These are phyloP conservation scores for Pythium volutum DNA, from an alignment of 352 stramenopile species.

Conservation along the genomic window DNA sequence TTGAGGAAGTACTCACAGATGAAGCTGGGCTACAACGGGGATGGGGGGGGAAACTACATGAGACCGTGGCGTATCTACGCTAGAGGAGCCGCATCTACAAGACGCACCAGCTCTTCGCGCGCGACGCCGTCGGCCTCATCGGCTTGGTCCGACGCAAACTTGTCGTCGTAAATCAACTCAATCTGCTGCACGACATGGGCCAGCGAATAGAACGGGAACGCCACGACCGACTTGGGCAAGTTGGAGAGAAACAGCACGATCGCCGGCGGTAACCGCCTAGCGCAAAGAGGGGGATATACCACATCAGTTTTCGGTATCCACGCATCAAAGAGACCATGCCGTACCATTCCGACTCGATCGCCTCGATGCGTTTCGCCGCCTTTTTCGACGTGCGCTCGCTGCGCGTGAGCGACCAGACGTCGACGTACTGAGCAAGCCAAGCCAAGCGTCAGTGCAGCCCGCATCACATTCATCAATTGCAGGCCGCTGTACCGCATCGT, in stretches of 20 bases:
- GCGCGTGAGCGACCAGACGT: slow-evolving; percentile 57
- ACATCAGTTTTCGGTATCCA: no score
- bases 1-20: slow-evolving; percentile 77
- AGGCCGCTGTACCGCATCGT: slow-evolving; percentile 31
- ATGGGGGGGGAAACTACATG: background rate
- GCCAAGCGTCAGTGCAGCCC: background rate
- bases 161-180: slow-evolving; percentile 77
- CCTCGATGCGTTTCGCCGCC: slow-evolving; percentile 31
- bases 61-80: no score
- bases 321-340: background rate
- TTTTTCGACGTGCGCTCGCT: slow-evolving; percentile 54
- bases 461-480: background rate
- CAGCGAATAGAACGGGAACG: slow-evolving; percentile 60
- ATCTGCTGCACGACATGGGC: slow-evolving; percentile 52
- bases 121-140: slow-evolving; percentile 64
- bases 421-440: slow-evolving; percentile 40
- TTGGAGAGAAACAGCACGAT: slow-evolving; percentile 68
- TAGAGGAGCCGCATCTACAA: no score
- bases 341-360: slow-evolving; percentile 56
- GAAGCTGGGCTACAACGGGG: slow-evolving; percentile 47
- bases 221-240: slow-evolving; percentile 65
- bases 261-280: slow-evolving; percentile 46
- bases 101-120: slow-evolving; percentile 52
- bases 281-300: background rate
- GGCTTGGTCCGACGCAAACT: slow-evolving; percentile 52